Base-by-base conservation (phyloP, 257 asterid species). In the Lycium ferocissimum region DNA sequence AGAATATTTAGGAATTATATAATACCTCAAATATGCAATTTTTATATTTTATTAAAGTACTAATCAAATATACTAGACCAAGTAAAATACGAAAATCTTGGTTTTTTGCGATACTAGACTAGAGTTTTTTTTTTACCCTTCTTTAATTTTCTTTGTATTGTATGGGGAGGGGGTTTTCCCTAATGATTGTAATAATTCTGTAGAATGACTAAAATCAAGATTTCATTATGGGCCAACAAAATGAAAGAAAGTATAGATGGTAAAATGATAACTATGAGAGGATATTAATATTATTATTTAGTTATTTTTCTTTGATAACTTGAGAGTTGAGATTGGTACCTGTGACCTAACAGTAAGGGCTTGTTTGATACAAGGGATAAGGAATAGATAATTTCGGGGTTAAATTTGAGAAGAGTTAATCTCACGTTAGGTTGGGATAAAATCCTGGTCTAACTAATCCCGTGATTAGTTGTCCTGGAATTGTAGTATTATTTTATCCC, bases 141-240 rank as follows among this genome's bases (percentile, higher is more conserved):
- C 40, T 26, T 35, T 75, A 49, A 33, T 73, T 73, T 73, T 47
- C n/a, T 9, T 9, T 70, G 13, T 6, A 26, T 4, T 1, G 33
- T 26, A 26, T 26, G 15, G 40, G 40, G 40, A 22, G 40, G 17
- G 33, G 22, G 11, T 45, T 40, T 49, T 22, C 7, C 38, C 81
- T 75, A 75, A 75, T 75, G 61, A 75, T 47, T 75, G 81, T 49
- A 26, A 26, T 26, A 22, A 76, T 76, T 51, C n/a, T 20, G 22
- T 76, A 26, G 49, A 53, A 51, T 56, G 65, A 53, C 47, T 3
- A 78, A 53, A 76, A 53, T 78, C 9, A 54, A 53, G 49, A 53
- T 13, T 13, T 51, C 3, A 76, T 54, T 53, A 51, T 76, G 82
- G 14, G 4, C 26, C 45, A 43, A 12, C 14, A 7, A 51, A 76